A percentile compares a stretch with the other conserved stretches of the same genome.
Evolutionary conservation across 164 flowering plant genomes (phyloP).

Genomic region (Malania oleifera): DNA sequence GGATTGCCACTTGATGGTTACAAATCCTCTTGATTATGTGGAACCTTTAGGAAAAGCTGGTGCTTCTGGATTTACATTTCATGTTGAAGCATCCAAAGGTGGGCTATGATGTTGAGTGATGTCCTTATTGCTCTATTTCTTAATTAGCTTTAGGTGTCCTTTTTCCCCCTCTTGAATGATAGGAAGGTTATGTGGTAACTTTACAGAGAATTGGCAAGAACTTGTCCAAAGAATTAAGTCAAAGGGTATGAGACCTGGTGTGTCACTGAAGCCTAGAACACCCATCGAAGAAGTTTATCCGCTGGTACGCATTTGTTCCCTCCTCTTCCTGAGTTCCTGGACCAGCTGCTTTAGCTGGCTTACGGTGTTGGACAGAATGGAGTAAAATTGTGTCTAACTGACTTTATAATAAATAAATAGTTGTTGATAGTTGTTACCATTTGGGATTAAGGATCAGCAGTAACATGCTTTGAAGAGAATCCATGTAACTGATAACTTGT

Average conservation of each 20-base stretch:
- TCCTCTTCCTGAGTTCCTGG: not conserved
- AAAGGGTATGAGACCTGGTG: conserved; percentile 91
- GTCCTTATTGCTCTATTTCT: not conserved
- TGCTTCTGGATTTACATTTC: conserved; percentile 98
- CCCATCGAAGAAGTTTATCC: conserved; percentile 94
- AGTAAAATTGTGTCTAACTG: not conserved
- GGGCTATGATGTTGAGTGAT: conserved; percentile 6
- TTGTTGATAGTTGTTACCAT: not conserved
- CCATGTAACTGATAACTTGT: not conserved
- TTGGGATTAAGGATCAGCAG: not conserved
- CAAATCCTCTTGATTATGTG: conserved; percentile 96
- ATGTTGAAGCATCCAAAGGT: conserved; percentile 91
- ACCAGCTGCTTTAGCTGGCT: not conserved
- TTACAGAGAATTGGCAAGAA: conserved; percentile 86
- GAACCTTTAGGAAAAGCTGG: conserved; percentile 90
- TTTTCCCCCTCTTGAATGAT: conserved; percentile 3
- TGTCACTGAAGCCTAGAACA: conserved; percentile 86
- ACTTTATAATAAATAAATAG: not conserved
- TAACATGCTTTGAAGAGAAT: not conserved
- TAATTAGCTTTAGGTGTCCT: not conserved
- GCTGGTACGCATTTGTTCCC: conserved; percentile 41
- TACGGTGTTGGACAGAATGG: conserved; percentile 1
- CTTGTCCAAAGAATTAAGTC: conserved; percentile 67
- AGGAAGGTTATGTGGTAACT: conserved; percentile 1
- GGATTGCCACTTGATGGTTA: conserved; percentile 99